A percentile compares a stretch with the other conserved stretches of the same genome.
phyloP scores from a whole-genome alignment of 768 basidiomycete species.

The Vishniacozyma victoriae region DNA sequence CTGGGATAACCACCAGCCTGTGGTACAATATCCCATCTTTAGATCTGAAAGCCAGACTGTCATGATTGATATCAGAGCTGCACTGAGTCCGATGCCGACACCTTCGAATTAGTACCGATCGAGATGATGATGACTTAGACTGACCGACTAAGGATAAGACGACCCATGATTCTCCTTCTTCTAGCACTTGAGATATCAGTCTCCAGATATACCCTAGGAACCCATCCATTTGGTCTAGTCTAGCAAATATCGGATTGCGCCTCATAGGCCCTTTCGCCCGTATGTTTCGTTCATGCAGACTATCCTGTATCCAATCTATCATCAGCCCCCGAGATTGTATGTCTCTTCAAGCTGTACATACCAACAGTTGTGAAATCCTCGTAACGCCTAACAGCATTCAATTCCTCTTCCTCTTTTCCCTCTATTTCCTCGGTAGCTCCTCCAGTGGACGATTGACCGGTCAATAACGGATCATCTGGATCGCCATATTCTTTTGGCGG shows the following conservation, averaged over 20 bases:
- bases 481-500: too few relatives aligned
- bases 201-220: slow-evolving; percentile 54
- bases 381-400: slow-evolving; percentile 61
- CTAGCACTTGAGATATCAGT: slow-evolving; percentile 56
- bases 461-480: too few relatives aligned
- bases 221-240: slow-evolving; percentile 35
- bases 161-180: slow-evolving; percentile 83
- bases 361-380: slow-evolving; percentile 95
- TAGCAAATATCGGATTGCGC: slow-evolving; percentile 48
- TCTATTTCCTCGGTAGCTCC: too few relatives aligned
- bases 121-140: neutral
- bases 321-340: neutral
- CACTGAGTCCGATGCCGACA: slow-evolving; percentile 81
- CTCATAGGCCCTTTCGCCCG: slow-evolving; percentile 48
- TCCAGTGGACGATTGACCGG: too few relatives aligned
- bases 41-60: slow-evolving; percentile 97
- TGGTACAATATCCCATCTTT: slow-evolving; percentile 91
- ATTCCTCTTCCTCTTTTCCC: slow-evolving; percentile 23
- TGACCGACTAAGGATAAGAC: slow-evolving; percentile 76
- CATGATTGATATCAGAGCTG: slow-evolving; percentile 89
- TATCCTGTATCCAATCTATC: slow-evolving; percentile 95
- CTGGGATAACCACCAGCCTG: slow-evolving; percentile 97
- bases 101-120: slow-evolving; percentile 49
- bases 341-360: slow-evolving; percentile 46
- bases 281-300: slow-evolving; percentile 76